These are phyloP conservation scores for Suhomyces maxii DNA, from an alignment of 1,139 yeast genomes.

Conservation along the genomic window DNA sequence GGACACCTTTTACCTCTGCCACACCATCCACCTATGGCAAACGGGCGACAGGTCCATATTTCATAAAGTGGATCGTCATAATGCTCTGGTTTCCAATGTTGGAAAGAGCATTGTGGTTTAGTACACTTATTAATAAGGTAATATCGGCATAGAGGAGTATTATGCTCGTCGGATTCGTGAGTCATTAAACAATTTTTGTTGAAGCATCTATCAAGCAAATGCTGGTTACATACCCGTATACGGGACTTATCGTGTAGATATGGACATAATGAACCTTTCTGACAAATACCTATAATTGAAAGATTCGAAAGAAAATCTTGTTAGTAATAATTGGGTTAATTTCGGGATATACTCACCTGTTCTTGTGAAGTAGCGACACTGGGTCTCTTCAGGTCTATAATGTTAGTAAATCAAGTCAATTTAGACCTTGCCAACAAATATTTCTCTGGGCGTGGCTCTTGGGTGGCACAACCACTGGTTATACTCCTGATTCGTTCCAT, in stretches of 20 bases:
- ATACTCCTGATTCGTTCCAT: too few species aligned
- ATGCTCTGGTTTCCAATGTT: slow-evolving; percentile 38
- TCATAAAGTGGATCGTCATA: slow-evolving; percentile 43
- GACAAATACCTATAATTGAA: slow-evolving; percentile 48
- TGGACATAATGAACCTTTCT: slow-evolving; percentile 52
- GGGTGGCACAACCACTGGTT: too few species aligned
- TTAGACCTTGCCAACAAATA: too few species aligned
- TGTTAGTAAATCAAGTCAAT: slow-evolving; percentile 17
- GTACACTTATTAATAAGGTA: slow-evolving; percentile 52
- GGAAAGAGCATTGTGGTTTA: slow-evolving; percentile 54
- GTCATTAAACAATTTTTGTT: slow-evolving; percentile 51
- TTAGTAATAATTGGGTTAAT: slow-evolving; percentile 16
- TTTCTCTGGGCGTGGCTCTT: too few species aligned
- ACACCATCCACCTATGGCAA: slow-evolving; percentile 71
- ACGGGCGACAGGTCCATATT: slow-evolving; percentile 60
- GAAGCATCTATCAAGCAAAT: slow-evolving; percentile 48
- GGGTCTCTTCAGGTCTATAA: slow-evolving; percentile 17
- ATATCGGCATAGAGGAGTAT: slow-evolving; percentile 66
- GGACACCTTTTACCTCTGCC: slow-evolving; percentile 58
- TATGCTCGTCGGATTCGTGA: slow-evolving; percentile 59
- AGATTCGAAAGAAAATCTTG: slow-evolving; percentile 20
- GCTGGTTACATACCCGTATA: slow-evolving; percentile 56
- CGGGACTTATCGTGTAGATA: slow-evolving; percentile 54
- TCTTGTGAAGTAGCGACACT: slow-evolving; percentile 42
- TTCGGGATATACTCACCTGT: slow-evolving; percentile 36